A percentile compares a stretch with the other conserved stretches of the same genome.
phyloP scores from a whole-genome alignment of 192 early-diverging fungal genomes.

The Backusella australiensis region DNA sequence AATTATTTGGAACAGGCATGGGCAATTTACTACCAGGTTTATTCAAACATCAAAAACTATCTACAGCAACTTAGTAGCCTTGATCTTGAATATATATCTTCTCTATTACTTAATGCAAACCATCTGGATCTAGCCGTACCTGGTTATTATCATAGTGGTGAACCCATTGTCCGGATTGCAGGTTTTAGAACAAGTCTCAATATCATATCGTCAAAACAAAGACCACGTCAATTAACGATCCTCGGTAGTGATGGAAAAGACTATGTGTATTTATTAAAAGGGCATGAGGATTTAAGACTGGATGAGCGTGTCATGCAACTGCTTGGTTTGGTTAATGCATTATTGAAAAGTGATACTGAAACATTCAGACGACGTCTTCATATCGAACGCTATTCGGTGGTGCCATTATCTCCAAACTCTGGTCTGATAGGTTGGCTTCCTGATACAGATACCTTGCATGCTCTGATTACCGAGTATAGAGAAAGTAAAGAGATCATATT shows the following conservation, averaged over 20 bases:
- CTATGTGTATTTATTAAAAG: conserved; percentile 92
- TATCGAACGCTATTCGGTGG: conserved; percentile 88
- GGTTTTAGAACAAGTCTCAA: conserved; percentile 79
- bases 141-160: conserved; percentile 84
- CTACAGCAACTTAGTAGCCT: conserved; percentile 77
- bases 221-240: conserved; percentile 82
- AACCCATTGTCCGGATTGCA: conserved; percentile 79
- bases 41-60: conserved; percentile 76
- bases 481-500: conserved; percentile 77
- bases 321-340: conserved; percentile 92
- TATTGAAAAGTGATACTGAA: conserved; percentile 77
- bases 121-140: conserved; percentile 90
- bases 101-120: conserved; percentile 76
- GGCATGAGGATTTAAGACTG: conserved; percentile 95
- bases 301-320: conserved; percentile 99
- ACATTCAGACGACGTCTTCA: conserved; percentile 90
- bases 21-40: conserved; percentile 87
- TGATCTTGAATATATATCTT: conserved; percentile 88
- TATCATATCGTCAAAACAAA: conserved; percentile 90
- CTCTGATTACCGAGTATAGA: conserved; percentile 83
- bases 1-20: conserved; percentile 90
- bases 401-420: conserved; percentile 94
- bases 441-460: conserved; percentile 85
- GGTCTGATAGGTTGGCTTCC: conserved; percentile 94
- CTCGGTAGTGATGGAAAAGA: conserved; percentile 86